Base-by-base conservation (phyloP, 164 flowering plant species). In the Cinnamomum chago region DNA sequence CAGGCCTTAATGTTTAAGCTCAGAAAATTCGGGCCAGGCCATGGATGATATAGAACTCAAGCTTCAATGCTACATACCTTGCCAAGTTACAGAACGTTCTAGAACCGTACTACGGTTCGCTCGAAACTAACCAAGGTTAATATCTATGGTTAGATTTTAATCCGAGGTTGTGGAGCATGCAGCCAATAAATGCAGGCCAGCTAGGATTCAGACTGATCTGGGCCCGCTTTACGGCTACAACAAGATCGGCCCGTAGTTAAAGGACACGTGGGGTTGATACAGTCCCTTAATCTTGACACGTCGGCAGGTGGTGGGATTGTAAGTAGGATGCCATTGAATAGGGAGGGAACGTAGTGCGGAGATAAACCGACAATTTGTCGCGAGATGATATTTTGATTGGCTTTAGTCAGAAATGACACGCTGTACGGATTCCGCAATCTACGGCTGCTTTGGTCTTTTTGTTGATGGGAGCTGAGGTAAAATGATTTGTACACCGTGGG, bases 151-250 rank as follows among this genome's bases (percentile, higher is more conserved):
- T 67, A 67, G 50, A 28, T 67, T 67, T 28, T 6, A 15, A 72
- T n/a, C 74, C 68, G 27, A n/a, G 67, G 51, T 72, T 20, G 22
- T 20, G 22, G 20, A 6, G 23, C 20, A n/a, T 14, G 9, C 24
- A 18, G 69, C 73, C 74, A 76, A 76, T 76, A 71, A 76, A 70
- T 71, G 70, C 70, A 0, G 15, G 55, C 73, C 65, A 76, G 78
- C 73, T 64, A 5, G 71, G 30, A 58, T 70, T 5, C 35, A n/a
- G 51, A 3, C 6, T 52, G 7, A 3, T 0, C 5, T 23, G 62
- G 75, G 2, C 68, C 68, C 69, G 23, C 33, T 5, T 58, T 24
- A 33, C 25, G 20, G 25, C 14, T 30, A 58, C 51, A 62, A 50
- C 6, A 33, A 55, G 14, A 65, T 65, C 23, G 1, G 62, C 5